phyloP scores from a whole-genome alignment of 225 moss, liverwort and hornwort species.

The Rhytidiadelphus loreus region DNA sequence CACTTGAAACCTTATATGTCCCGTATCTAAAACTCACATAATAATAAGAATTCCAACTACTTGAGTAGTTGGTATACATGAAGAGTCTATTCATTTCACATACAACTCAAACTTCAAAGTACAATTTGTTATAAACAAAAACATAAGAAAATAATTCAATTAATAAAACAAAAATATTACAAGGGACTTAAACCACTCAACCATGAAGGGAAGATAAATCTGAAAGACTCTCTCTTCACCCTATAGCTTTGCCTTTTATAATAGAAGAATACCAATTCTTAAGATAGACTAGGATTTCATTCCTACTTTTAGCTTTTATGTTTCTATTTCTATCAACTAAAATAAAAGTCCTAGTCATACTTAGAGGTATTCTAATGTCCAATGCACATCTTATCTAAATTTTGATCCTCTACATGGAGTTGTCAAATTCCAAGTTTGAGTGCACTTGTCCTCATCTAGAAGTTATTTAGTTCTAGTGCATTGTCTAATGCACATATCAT shows the following conservation, averaged over 20 bases:
- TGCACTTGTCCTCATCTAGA: background rate
- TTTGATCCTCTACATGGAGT: rapidly evolving
- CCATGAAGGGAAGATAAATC: background rate
- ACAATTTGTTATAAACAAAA: background rate
- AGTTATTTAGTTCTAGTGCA: background rate
- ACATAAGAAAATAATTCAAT: background rate
- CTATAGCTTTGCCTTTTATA: rapidly evolving
- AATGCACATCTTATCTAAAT: background rate
- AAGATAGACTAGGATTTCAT: background rate
- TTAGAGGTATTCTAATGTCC: background rate
- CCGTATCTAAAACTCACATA: background rate
- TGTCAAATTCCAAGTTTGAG: background rate
- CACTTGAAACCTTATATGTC: background rate
- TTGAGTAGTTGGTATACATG: background rate
- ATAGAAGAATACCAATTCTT: no score
- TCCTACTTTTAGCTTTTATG: background rate
- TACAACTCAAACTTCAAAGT: background rate
- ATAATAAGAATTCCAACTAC: background rate
- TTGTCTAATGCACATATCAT: background rate
- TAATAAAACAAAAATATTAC: background rate
- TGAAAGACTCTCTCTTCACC: background rate
- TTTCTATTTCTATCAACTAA: background rate
- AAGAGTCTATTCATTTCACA: background rate
- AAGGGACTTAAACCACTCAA: background rate
- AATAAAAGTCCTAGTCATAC: background rate